Conservation (phyloP, 2,329 filamentous ascomycete species). For the Geosmithia morbida region DNA sequence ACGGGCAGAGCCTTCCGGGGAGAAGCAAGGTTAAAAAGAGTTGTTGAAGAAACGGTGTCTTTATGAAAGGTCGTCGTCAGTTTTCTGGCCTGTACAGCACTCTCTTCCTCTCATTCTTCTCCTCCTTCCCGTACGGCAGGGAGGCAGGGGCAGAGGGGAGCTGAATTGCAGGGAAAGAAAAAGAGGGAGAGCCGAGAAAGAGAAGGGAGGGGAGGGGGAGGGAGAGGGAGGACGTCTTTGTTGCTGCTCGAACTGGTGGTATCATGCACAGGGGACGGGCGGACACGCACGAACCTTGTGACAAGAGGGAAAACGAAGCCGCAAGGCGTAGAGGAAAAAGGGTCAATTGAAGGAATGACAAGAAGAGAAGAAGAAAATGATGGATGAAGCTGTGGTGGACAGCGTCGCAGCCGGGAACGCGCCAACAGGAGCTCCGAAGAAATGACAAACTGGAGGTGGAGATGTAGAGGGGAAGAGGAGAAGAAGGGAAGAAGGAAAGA, state of each 20-base stretch:
- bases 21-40: no score
- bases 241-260: background rate
- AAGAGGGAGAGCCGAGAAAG: background rate
- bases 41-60: background rate
- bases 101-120: no score
- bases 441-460: background rate
- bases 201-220: background rate
- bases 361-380: constrained; percentile 18
- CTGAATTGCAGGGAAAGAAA: background rate
- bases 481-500: constrained; percentile 8
- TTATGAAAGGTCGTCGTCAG: background rate
- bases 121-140: no score
- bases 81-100: background rate
- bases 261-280: background rate
- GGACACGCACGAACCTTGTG: background rate
- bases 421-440: constrained; percentile 1
- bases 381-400: constrained; percentile 7
- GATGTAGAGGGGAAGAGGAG: constrained; percentile 4
- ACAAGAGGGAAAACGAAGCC: background rate
- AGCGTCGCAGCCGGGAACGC: background rate
- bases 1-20: background rate
- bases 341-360: constrained; percentile 18
- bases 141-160: no score
- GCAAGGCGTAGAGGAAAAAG: background rate
- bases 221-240: background rate